phyloP scores from a whole-genome alignment of 2,329 filamentous ascomycete species.

The Lecanicillium sp. region DNA sequence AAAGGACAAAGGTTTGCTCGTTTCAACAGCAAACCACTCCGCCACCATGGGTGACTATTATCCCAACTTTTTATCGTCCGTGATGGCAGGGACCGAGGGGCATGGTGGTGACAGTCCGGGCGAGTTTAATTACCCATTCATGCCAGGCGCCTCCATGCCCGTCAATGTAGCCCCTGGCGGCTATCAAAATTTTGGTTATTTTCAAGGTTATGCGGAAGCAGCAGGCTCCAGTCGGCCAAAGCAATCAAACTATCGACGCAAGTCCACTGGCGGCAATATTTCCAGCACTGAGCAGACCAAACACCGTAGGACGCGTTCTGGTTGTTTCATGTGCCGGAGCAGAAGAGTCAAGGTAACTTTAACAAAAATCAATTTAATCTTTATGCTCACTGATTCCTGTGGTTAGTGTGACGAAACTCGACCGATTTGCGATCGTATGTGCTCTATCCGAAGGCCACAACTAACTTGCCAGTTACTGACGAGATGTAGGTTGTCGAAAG shows the following conservation, averaged over 20 bases:
- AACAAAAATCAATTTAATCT: too few species aligned
- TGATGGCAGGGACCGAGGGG: slow-evolving; percentile 38
- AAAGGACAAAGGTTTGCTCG: too few species aligned
- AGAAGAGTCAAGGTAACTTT: slow-evolving; percentile 70
- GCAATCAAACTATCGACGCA: slow-evolving; percentile 40
- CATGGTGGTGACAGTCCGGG: slow-evolving; percentile 29
- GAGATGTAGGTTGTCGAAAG: slow-evolving; percentile 68
- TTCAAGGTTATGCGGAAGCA: slow-evolving; percentile 41
- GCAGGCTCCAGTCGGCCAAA: slow-evolving; percentile 39
- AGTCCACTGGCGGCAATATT: slow-evolving; percentile 28
- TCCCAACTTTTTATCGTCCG: slow-evolving; percentile 45
- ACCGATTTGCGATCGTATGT: slow-evolving; percentile 73
- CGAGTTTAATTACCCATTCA: slow-evolving; percentile 24
- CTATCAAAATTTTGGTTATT: slow-evolving; percentile 41
- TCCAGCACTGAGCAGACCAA: slow-evolving; percentile 66
- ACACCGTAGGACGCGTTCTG: slow-evolving; percentile 85
- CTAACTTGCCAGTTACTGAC: slow-evolving; percentile 18
- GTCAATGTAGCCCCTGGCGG: slow-evolving; percentile 11
- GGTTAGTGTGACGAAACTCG: slow-evolving; percentile 79
- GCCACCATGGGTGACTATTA: slow-evolving; percentile 47
- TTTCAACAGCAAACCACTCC: neutral
- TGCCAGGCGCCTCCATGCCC: slow-evolving; percentile 20
- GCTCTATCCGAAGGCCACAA: neutral
- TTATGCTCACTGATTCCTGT: slow-evolving; percentile 12
- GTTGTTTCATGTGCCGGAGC: slow-evolving; percentile 85